These are phyloP conservation scores for Clonostachys solani DNA, from an alignment of 2,329 filamentous ascomycete species.

Conservation along the genomic window DNA sequence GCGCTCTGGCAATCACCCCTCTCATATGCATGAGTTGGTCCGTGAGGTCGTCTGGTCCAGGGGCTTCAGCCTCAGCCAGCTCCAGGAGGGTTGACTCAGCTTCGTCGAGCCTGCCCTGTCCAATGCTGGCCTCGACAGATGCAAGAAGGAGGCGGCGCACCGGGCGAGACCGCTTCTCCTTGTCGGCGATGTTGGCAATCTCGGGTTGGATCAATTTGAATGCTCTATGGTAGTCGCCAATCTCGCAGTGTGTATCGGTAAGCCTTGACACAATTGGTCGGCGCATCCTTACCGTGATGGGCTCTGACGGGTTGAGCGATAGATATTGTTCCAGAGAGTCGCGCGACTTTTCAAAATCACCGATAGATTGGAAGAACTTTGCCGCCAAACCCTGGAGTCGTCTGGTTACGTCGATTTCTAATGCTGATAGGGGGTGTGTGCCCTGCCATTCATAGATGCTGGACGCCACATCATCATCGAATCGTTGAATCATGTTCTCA, in stretches of 20 bases:
- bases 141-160: conserved; percentile 16
- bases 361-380: conserved; percentile 23
- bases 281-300: conserved; percentile 15
- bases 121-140: conserved; percentile 14
- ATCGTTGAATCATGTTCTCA: conserved; percentile 24
- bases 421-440: conserved; percentile 15
- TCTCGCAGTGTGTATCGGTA: conserved; percentile 19
- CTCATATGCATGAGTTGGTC: conserved; percentile 24
- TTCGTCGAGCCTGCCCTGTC: conserved; percentile 6
- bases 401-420: conserved; percentile 24
- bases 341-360: conserved; percentile 18
- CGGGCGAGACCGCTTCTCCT: conserved; percentile 8
- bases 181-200: background rate
- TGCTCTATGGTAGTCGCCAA: conserved; percentile 12
- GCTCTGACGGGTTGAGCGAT: conserved; percentile 12
- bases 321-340: conserved; percentile 23
- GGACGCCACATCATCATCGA: conserved; percentile 17
- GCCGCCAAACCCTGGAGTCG: conserved; percentile 22
- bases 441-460: conserved; percentile 24
- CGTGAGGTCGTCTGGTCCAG: conserved; percentile 18
- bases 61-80: conserved; percentile 9
- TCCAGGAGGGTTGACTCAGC: conserved; percentile 8
- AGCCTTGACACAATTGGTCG: conserved; percentile 16
- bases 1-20: conserved; percentile 15
- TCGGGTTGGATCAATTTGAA: background rate